Evolutionary conservation across 179 eudicot species (phyloP), one percentile per base, ranked within the genome.

Genomic region (Camellia oleifera): DNA sequence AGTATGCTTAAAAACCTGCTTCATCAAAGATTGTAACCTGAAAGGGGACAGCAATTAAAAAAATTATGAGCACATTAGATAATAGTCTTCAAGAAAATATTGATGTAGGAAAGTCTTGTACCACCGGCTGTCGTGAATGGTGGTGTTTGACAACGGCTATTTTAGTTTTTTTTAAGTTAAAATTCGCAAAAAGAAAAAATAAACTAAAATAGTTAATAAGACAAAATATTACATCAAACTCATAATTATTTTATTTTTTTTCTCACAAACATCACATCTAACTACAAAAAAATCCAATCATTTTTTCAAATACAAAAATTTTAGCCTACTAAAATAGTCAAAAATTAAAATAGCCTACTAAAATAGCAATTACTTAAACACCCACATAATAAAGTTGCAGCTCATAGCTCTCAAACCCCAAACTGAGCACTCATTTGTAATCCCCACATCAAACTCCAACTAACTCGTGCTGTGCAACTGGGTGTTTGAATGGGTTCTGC

Each of bases 381-480:
- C 40, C 2, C 40, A 1, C 77, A 15, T 52, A 72, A 52, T 10
- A 53, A 15, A 32, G 20, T 54, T 23, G 40, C 63, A 74, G 64
- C 50, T 74, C 64, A 74, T 32, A 7, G 64, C 17, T 56, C 67
- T 75, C 78, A 40, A 32, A 44, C 23, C 6, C 54, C 50, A 54
- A 17, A 42, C 67, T 7, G 48, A 44, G 54, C 54, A 45, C 54
- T 44, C 32, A 14, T 7, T 17, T 5, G n/a, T 61, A 42, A 61
- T 74, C 65, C 65, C 23, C n/a, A 15, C 4, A 26, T 40, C 50
- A 61, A 60, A 75, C 69, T 61, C 50, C 67, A 44, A 23, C 1
- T n/a, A 74, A 74, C 66, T 74, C 32, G 40, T 50, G 50, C 57
- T 32, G 65, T 15, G 26, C 62, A 74, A 74, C 0, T 71, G 54